These are phyloP conservation scores for Albophoma yamanashiensis DNA, from an alignment of 2,329 filamentous ascomycete species.

Conservation along the genomic window DNA sequence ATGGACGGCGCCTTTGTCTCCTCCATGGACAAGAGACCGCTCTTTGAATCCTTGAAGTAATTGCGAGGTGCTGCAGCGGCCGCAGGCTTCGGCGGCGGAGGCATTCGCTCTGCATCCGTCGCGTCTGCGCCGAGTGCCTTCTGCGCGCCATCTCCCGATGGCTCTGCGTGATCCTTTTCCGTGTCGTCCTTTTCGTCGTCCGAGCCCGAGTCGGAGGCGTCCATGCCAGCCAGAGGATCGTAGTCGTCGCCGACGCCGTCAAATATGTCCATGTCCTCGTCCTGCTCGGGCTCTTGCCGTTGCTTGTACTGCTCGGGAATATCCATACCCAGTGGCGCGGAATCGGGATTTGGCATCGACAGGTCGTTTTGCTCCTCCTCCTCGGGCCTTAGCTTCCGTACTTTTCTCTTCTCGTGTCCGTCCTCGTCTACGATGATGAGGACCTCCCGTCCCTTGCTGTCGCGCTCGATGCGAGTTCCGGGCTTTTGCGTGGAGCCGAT, in stretches of 20 bases:
- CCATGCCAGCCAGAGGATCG: slow-evolving; percentile 52
- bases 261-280: slow-evolving; percentile 54
- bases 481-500: slow-evolving; percentile 45
- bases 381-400: slow-evolving; percentile 39
- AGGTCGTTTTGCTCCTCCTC: slow-evolving; percentile 29
- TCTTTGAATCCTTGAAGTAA: slow-evolving; percentile 53
- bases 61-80: slow-evolving; percentile 34
- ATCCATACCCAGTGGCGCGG: slow-evolving; percentile 53
- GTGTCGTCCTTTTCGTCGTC: slow-evolving; percentile 30
- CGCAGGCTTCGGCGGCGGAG: slow-evolving; percentile 32
- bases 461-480: slow-evolving; percentile 48
- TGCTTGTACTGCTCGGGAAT: slow-evolving; percentile 48
- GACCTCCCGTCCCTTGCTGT: slow-evolving; percentile 51
- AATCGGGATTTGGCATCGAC: slow-evolving; percentile 43
- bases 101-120: slow-evolving; percentile 24
- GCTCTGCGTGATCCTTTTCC: slow-evolving; percentile 13
- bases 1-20: slow-evolving; percentile 42
- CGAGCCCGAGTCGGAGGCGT: slow-evolving; percentile 31
- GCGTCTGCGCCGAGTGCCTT: slow-evolving; percentile 4
- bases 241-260: slow-evolving; percentile 57
- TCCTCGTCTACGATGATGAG: slow-evolving; percentile 57
- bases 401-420: slow-evolving; percentile 54
- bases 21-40: slow-evolving; percentile 41
- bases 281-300: slow-evolving; percentile 34
- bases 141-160: slow-evolving; percentile 8